Base-by-base conservation (phyloP, 1,284 basidiomycete genomes). In the Fomitopsis pinicola region DNA sequence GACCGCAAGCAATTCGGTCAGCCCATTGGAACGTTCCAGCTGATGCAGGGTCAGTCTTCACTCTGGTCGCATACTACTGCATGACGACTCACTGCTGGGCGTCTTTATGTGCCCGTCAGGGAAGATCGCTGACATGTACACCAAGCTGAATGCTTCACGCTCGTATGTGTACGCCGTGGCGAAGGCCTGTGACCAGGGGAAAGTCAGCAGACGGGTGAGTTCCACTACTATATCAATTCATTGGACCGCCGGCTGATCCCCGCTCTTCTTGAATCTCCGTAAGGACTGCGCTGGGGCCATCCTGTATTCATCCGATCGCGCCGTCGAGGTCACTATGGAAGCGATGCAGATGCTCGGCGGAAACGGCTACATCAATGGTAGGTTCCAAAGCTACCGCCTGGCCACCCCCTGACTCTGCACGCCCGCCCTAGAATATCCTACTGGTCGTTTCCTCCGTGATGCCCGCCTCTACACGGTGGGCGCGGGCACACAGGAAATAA, bases 91-190 rank as follows among this genome's bases (percentile, higher is more conserved):
- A n/a, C 14, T 46, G 46, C 59, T 40, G 28, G 0, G 22, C 9
- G 22, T 15, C 57, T 10, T 15, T 58, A 45, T 26, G 59, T 42
- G 42, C 52, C 63, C 54, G 30, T 19, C 65, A 90, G 89, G 80
- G 59, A 91, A 91, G 71, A 86, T 91, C 56, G 90, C 89, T 70
- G 95, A 98, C 75, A 98, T 98, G 95, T 98, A 97, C 73, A 97
- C 95, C 19, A 94, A 92, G 73, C 79, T 98, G 57, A 92, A 88
- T 67, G 92, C 95, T 5, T 91, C 92, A 60, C 82, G 96, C 59
- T 83, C 93, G 35, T 97, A 97, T 73, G 94, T 97, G 52, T 98
- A 98, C 74, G 91, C 94, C 28, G 95, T 98, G 26, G 94, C 92
- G 5, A 80, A 88, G 67, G 94, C 94, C 19, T 96, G 94, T 71